Percentiles rank a stretch among this genome's conserved stretches.
These are phyloP conservation scores for Musa schizocarpa DNA, from an alignment of 176 grass and related monocot species.

Conservation along the genomic window DNA sequence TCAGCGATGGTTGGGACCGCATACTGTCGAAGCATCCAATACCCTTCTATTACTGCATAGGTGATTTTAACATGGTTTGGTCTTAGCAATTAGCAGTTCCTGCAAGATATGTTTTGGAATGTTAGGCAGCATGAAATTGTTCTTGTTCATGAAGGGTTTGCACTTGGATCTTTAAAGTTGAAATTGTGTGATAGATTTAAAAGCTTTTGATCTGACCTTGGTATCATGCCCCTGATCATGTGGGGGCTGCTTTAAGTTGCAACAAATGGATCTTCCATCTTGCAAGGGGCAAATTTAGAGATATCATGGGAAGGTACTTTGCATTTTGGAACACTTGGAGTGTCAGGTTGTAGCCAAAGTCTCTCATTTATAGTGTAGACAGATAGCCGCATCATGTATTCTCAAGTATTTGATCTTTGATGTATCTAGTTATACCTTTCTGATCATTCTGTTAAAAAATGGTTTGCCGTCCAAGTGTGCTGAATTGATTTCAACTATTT, in stretches of 20 bases:
- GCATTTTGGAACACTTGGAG: too few relatives aligned
- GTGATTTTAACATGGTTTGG: conserved; percentile 21
- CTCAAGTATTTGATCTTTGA: background rate
- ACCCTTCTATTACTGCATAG: conserved; percentile 97
- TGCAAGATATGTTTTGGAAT: background rate
- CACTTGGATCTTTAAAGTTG: background rate
- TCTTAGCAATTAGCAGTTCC: background rate
- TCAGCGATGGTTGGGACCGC: conserved; percentile 87
- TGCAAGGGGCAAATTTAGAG: background rate
- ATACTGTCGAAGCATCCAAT: conserved; percentile 91
- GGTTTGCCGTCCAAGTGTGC: background rate
- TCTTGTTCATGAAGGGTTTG: background rate
- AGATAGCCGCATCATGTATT: background rate
- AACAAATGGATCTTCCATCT: background rate
- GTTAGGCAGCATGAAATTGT: too few relatives aligned
- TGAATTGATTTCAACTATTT: background rate
- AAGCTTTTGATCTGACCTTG: background rate
- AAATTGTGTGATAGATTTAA: background rate
- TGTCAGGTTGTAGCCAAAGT: background rate
- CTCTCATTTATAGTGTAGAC: background rate
- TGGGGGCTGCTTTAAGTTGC: background rate
- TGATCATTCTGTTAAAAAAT: background rate
- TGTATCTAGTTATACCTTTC: background rate
- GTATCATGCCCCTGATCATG: too few relatives aligned
- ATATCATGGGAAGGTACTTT: too few relatives aligned